phyloP scores from a whole-genome alignment of 768 basidiomycete genomes.

The Boletus vermiculosoides region DNA sequence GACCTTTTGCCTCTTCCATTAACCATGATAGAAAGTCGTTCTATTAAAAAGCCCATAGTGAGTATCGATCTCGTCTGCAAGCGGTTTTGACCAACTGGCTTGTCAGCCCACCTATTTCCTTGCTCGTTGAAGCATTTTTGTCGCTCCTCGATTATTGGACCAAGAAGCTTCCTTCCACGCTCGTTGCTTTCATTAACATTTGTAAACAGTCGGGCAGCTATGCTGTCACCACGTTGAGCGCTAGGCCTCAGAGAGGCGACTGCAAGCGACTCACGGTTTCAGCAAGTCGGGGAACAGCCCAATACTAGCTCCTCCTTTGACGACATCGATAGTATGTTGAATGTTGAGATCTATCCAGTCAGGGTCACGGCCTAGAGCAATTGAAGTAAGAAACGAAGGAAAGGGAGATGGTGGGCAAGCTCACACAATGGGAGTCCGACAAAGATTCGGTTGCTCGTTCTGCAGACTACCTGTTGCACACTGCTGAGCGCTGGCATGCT shows the following conservation, averaged over 20 bases:
- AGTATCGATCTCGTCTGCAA: neutral
- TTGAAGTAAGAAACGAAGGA: neutral
- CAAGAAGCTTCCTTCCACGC: neutral
- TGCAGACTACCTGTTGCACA: neutral
- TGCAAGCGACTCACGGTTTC: neutral
- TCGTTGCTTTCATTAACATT: neutral
- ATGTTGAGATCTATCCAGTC: neutral
- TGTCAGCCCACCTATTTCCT: constrained; percentile 29
- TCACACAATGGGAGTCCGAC: neutral
- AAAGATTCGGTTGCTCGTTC: neutral
- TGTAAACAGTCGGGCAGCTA: neutral
- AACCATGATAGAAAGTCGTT: constrained; percentile 35
- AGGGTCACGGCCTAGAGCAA: neutral
- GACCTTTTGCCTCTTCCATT: constrained; percentile 23
- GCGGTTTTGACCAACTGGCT: constrained; percentile 25
- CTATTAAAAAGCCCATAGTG: constrained; percentile 8
- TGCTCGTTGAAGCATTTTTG: constrained; percentile 17
- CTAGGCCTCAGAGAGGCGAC: neutral
- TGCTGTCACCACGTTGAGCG: neutral
- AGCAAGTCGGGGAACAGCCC: neutral
- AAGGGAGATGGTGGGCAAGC: neutral
- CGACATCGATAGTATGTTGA: neutral
- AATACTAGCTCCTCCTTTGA: neutral
- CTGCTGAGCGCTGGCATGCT: neutral
- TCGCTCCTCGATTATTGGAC: constrained; percentile 29